phyloP scores from a whole-genome alignment of 164 flowering plant species.

The Macadamia integrifolia region DNA sequence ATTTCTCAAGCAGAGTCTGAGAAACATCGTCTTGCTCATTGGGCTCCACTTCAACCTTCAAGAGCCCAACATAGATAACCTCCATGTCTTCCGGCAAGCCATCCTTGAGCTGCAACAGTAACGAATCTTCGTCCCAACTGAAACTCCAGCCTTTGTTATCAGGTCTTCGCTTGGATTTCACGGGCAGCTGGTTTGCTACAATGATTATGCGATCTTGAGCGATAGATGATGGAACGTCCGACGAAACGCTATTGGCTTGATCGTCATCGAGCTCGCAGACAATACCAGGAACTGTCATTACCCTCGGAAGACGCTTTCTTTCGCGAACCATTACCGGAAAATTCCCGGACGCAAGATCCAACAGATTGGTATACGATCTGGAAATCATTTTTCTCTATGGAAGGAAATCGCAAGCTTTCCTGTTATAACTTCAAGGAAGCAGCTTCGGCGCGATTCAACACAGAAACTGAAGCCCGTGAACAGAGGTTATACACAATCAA shows the following conservation, averaged over 20 bases:
- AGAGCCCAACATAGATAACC: slow-evolving; percentile 65
- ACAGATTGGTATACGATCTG: slow-evolving; percentile 70
- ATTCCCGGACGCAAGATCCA: slow-evolving; percentile 76
- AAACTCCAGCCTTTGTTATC: slow-evolving; percentile 71
- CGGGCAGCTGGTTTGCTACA: slow-evolving; percentile 70
- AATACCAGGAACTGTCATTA: slow-evolving; percentile 65
- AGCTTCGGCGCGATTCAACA: not conserved
- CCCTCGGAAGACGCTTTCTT: slow-evolving; percentile 45
- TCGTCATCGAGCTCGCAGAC: slow-evolving; percentile 72
- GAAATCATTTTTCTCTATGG: slow-evolving; percentile 50
- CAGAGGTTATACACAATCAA: not conserved
- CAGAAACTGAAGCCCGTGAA: slow-evolving; percentile 8
- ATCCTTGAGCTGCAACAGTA: slow-evolving; percentile 64
- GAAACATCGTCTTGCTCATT: slow-evolving; percentile 73
- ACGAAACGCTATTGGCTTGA: slow-evolving; percentile 61
- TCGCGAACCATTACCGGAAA: slow-evolving; percentile 51
- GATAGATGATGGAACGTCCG: slow-evolving; percentile 60
- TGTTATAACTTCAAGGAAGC: not conserved
- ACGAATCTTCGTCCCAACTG: slow-evolving; percentile 79
- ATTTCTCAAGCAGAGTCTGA: slow-evolving; percentile 53
- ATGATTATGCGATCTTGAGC: slow-evolving; percentile 61
- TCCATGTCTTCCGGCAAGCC: slow-evolving; percentile 80
- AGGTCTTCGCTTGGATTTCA: slow-evolving; percentile 53
- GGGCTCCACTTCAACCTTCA: slow-evolving; percentile 52
- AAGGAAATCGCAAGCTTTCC: slow-evolving; percentile 1